Base-by-base conservation (phyloP, 2,329 filamentous ascomycete species). In the Diaporthe vexans region DNA sequence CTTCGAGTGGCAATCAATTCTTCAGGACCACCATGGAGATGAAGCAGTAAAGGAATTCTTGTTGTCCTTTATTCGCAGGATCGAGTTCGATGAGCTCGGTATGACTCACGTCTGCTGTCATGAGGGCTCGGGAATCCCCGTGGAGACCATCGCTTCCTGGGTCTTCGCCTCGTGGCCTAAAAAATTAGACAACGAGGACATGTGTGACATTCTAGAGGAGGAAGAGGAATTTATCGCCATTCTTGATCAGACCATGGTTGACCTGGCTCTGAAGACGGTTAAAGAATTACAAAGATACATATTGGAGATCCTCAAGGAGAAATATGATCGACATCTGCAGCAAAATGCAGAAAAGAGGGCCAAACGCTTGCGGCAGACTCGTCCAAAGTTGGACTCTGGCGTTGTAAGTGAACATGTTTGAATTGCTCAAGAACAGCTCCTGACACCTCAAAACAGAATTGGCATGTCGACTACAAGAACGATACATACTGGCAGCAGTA, bases 31-130 rank as follows among this genome's bases (percentile, higher is more conserved):
- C 58, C n/a, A 17, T 17, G 58, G 58, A 13, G 58, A 61, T 4
- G n/a, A 26, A 3, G 58, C n/a, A 10, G 37, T 29, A 10, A 61
- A 26, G 3, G 58, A 43, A 2, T 61, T 61, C 11, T 24, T 61
- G 7, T n/a, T 61, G 11, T 61, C 58, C 3, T 43, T 61, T 9
- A 43, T 61, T 21, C 58, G 58, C 37, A 43, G 58, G n/a, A 19
- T 61, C 4, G 9, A 61, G 24, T 61, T 61, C 8, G 58, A 61
- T 15, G 58, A 61, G 24, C 37, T 61, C 2, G 58, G 6, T 4
- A 61, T 61, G 58, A 43, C 58, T 4, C 58, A 61, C 19, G 58
- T 61, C 15, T 61, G 58, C 26, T 61, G 58, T 24, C 58, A 61
- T 13, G 11, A 3, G 13, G 58, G 58, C n/a, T 13, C 17, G 3